phyloP scores from a whole-genome alignment of 176 grass and related monocot genomes.

The Aegilops longissima region DNA sequence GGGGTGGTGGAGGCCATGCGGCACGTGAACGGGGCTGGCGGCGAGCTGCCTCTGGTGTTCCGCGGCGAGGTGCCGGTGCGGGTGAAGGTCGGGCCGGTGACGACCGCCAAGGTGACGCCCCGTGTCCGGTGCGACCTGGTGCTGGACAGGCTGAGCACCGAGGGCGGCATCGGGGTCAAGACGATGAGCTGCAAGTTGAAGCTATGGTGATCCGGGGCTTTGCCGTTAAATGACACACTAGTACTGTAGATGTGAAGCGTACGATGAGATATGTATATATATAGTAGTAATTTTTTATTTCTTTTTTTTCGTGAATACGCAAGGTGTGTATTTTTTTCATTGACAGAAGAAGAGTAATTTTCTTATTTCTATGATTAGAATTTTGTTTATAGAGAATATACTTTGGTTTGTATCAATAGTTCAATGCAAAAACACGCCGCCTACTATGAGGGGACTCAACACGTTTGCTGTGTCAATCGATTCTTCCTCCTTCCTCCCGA shows the following conservation, averaged over 20 bases:
- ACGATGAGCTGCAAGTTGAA: constrained; percentile 47
- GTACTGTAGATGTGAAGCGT: not conserved
- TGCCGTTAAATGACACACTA: not conserved
- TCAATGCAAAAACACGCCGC: too few species aligned
- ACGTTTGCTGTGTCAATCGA: too few species aligned
- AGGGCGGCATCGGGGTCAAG: constrained; percentile 33
- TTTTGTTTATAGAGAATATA: too few species aligned
- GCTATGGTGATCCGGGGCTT: constrained; percentile 13
- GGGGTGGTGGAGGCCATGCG: constrained; percentile 33
- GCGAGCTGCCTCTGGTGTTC: constrained; percentile 40
- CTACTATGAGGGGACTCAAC: too few species aligned
- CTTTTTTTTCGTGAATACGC: too few species aligned
- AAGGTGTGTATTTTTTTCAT: too few species aligned
- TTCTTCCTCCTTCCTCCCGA: too few species aligned
- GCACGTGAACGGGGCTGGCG: constrained; percentile 7
- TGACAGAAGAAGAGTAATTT: too few species aligned
- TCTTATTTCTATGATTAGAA: too few species aligned
- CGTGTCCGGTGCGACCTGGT: constrained; percentile 37
- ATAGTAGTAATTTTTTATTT: too few species aligned
- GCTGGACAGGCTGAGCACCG: constrained; percentile 36
- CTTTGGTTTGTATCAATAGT: too few species aligned
- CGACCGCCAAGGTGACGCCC: constrained; percentile 34
- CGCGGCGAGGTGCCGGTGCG: constrained; percentile 41
- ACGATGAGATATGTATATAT: not conserved
- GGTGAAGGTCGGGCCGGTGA: constrained; percentile 28